Evolutionary conservation across 305 asterid genomes (phyloP).

Genomic region (Solanum aculeatissimum): DNA sequence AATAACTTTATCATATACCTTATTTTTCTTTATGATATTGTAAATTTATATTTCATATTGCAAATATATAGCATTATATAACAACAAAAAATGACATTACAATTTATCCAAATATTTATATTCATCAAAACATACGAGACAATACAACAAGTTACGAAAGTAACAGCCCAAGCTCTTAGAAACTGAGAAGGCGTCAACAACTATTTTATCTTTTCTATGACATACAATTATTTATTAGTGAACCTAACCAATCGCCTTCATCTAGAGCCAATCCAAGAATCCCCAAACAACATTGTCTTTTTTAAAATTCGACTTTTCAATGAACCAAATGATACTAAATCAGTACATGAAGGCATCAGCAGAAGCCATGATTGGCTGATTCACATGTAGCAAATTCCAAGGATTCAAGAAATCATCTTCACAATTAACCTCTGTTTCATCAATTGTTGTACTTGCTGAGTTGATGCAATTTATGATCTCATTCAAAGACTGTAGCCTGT

Average conservation of each 20-base stretch:
- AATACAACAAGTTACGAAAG: not conserved
- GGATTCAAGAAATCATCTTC: slow-evolving; percentile 16
- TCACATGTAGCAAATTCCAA: slow-evolving; percentile 12
- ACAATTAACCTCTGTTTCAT: not conserved
- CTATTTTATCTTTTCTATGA: not conserved
- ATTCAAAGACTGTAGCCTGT: slow-evolving; percentile 39
- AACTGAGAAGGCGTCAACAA: not conserved
- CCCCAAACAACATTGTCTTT: not conserved
- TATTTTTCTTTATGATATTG: not conserved
- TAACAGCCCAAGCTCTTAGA: not conserved
- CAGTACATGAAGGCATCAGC: slow-evolving; percentile 15
- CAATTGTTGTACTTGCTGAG: not conserved
- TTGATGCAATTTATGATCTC: slow-evolving; percentile 28
- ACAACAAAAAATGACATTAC: not conserved
- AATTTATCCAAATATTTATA: not conserved
- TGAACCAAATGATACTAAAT: not conserved
- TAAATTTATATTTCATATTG: not conserved
- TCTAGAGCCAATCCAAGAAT: not conserved
- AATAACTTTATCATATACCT: not conserved
- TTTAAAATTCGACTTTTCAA: not conserved
- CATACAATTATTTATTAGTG: not conserved
- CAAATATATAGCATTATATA: not conserved
- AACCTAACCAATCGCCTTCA: not conserved
- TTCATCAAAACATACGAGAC: rapidly evolving
- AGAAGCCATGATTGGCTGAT: slow-evolving; percentile 25